These are phyloP conservation scores for Fragosphaeria purpurea DNA, from an alignment of 2,329 filamentous ascomycete genomes.

Conservation along the genomic window DNA sequence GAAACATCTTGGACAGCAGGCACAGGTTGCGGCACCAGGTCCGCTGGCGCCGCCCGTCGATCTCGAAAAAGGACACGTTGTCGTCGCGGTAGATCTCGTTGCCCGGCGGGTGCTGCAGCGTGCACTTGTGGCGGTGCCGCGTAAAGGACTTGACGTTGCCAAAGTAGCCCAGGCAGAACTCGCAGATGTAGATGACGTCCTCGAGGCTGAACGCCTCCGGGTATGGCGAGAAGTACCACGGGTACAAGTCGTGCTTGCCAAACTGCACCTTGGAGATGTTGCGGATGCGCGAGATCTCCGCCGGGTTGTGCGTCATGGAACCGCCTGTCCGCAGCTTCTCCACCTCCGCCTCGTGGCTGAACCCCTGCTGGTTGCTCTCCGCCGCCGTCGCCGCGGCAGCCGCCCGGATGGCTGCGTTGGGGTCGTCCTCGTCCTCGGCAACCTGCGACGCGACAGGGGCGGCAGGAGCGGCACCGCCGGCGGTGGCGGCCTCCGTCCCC, in stretches of 20 bases:
- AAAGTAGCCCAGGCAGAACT: constrained; percentile 91
- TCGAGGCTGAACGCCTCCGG: constrained; percentile 79
- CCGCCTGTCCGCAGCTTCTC: constrained; percentile 90
- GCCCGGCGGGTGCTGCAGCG: constrained; percentile 81
- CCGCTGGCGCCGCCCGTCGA: constrained; percentile 85
- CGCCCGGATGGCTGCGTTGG: constrained; percentile 36
- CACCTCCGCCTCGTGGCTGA: constrained; percentile 82
- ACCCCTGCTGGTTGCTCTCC: constrained; percentile 35
- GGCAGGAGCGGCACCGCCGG: constrained; percentile 18
- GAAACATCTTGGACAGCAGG: constrained; percentile 86
- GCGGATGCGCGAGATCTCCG: constrained; percentile 89
- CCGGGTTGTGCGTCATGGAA: constrained; percentile 98
- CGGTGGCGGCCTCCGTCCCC: constrained; percentile 2
- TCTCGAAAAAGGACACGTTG: constrained; percentile 91
- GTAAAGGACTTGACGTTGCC: constrained; percentile 72
- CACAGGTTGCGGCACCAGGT: constrained; percentile 97
- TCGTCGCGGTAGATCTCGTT: constrained; percentile 98
- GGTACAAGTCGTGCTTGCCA: constrained; percentile 82
- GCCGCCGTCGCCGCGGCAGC: constrained; percentile 23
- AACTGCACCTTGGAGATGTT: constrained; percentile 94
- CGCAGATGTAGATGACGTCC: constrained; percentile 91
- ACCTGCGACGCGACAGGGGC: constrained; percentile 18
- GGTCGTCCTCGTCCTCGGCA: constrained; percentile 41
- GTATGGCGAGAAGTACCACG: constrained; percentile 98
- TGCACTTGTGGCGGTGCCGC: constrained; percentile 83